Base-by-base conservation (phyloP, 257 asterid genomes). In the Pogostemon cablin region DNA sequence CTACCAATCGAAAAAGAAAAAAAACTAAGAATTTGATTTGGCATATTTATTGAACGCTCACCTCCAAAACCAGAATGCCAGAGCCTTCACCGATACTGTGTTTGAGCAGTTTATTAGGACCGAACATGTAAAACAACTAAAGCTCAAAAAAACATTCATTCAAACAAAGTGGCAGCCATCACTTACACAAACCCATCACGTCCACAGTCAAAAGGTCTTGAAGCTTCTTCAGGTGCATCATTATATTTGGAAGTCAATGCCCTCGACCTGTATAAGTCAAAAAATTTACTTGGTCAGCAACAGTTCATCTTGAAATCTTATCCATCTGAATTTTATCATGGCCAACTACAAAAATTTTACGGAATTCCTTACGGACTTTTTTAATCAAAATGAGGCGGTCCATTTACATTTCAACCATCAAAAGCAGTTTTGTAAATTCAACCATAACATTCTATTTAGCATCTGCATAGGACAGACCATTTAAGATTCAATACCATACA, bases 161-260 rank as follows among this genome's bases (percentile, higher is more conserved):
- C 59, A 54, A 46, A 64, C 7, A 7, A 20, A 53, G 53, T 17
- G 53, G 66, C 38, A 59, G 54, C 34, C 37, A 43, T 67, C 66
- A 84, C 97, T 88, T 74, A 88, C 98, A 93, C 97, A 83, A 93
- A 93, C 40, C 99, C 99, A 85, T 93, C 97, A 57, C 99, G 97
- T 8, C 77, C 95, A 79, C 90, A 80, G 68, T 93, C 99, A 67
- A 93, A 93, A 71, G 97, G 99, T 74, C 96, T 87, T 5, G 96
- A 93, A 73, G 99, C 96, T 87, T 86, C 88, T 68, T 74, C 71
- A 39, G 99, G 99, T 46, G 48, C 73, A 72, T 75, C 78, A 66
- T 93, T 93, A 77, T 86, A 84, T 74, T 85, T 91, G 63, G 96
- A 91, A n/a, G 96, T 74, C 90, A 93, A 79, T 55, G 97, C 99